A percentile compares a stretch with the other conserved stretches of the same genome.
Evolutionary conservation across 106 monocot genomes (phyloP).

Genomic region (Dendrobium huoshanense): DNA sequence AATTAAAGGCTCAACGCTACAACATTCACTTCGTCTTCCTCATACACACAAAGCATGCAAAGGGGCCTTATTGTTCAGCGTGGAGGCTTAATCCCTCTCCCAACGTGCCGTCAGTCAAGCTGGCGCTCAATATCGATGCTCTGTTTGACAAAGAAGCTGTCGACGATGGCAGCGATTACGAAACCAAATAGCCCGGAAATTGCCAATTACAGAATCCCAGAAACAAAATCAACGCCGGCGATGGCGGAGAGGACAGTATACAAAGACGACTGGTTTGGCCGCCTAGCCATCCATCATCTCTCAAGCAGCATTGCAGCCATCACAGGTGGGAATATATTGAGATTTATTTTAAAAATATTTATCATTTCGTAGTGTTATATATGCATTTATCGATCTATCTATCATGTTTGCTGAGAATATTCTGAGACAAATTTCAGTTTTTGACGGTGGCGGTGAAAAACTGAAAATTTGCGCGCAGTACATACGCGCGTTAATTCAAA

Average conservation of each 20-base stretch:
- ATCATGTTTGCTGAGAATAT: not conserved
- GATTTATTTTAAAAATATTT: too few relatives aligned
- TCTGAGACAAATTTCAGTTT: too few relatives aligned
- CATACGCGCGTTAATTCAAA: not conserved
- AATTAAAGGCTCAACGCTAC: too few relatives aligned
- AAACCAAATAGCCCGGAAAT: not conserved
- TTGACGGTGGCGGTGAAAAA: too few relatives aligned
- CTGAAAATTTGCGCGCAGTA: too few relatives aligned
- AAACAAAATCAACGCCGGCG: not conserved
- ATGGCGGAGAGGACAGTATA: constrained; percentile 20
- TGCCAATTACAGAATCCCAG: not conserved
- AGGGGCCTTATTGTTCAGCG: constrained; percentile 9
- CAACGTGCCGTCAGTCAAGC: not conserved
- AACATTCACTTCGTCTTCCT: not conserved
- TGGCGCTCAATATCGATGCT: not conserved
- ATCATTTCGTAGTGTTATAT: too few relatives aligned
- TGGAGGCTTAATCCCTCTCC: not conserved
- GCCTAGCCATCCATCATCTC: constrained; percentile 56
- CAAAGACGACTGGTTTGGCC: constrained; percentile 70
- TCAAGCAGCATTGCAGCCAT: constrained; percentile 39
- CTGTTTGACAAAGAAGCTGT: not conserved
- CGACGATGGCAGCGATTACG: not conserved
- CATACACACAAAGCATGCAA: constrained; percentile 21
- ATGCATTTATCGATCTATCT: too few relatives aligned
- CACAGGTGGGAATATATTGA: not conserved